A percentile compares a stretch with the other conserved stretches of the same genome.
These are phyloP conservation scores for Ceriops zippeliana DNA, from an alignment of 345 rosid genomes.

Conservation along the genomic window DNA sequence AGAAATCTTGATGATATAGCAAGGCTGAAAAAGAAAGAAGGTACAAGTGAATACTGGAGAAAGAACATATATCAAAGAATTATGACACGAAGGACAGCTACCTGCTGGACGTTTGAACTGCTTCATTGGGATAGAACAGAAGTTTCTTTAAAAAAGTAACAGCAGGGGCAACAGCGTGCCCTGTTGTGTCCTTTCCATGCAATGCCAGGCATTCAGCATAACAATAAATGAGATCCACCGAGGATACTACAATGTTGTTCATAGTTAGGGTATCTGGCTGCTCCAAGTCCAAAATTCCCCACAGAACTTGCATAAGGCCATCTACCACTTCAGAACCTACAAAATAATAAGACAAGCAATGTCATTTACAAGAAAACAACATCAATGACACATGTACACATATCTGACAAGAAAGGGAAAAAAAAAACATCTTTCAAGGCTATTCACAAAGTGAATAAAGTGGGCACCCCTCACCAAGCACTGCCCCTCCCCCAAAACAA, in stretches of 20 bases:
- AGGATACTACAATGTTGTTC: slow-evolving; percentile 83
- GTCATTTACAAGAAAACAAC: slow-evolving; percentile 13
- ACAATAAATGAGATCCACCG: slow-evolving; percentile 88
- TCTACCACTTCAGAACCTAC: slow-evolving; percentile 90
- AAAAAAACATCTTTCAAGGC: neutral
- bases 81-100: slow-evolving; percentile 22
- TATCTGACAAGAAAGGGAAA: neutral
- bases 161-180: slow-evolving; percentile 81
- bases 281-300: slow-evolving; percentile 96
- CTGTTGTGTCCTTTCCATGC: slow-evolving; percentile 61
- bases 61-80: neutral
- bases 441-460: neutral
- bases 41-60: slow-evolving; percentile 19
- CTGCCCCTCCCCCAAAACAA: no score
- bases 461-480: neutral
- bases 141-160: slow-evolving; percentile 77
- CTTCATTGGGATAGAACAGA: slow-evolving; percentile 68
- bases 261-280: slow-evolving; percentile 88
- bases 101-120: slow-evolving; percentile 99
- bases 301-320: slow-evolving; percentile 86
- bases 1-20: slow-evolving; percentile 97
- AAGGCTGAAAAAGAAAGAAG: slow-evolving; percentile 52
- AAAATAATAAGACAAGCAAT: slow-evolving; percentile 14
- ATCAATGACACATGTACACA: neutral
- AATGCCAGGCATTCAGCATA: slow-evolving; percentile 95